Evolutionary conservation across 345 rosid genomes (phyloP), one percentile per base, ranked within the genome.

Genomic region (Eucalyptus pauciflora): DNA sequence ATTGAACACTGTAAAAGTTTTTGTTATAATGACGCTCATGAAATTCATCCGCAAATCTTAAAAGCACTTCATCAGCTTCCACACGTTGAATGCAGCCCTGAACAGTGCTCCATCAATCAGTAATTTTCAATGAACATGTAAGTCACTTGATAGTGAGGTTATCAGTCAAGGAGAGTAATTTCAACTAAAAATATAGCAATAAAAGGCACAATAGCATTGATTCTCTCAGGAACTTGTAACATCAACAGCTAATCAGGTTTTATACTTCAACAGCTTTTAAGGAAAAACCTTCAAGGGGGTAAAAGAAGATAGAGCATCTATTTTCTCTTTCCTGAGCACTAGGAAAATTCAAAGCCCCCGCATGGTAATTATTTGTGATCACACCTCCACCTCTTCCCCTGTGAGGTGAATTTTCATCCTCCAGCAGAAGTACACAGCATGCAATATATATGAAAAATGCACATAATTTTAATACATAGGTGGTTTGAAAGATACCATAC

Each of bases 61-160:
- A 90, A 49, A 86, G 87, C 48, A 94, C 94, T 93, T 95, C 95
- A 91, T 95, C 97, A 89, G 95, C 94, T 88, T 94, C 94, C 6
- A 95, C 93, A 4, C 92, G 91, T 81, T 92, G 88, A 69, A 95
- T 90, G 86, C 43, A 76, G 83, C 97, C 96, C 97, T 95, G 95
- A 88, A 52, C 86, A 76, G 29, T 67, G 64, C 43, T 69, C 54
- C 22, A 87, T 33, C 15, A 83, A 60, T 50, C 51, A 62, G 46
- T 90, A 67, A 90, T 85, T 80, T 50, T 52, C 20, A 24, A 67
- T 8, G 56, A 85, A 50, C 87, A 41, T 20, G 48, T 41, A 76
- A 76, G 48, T 41, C 85, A 76, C 48, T 41, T 25, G 4, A 76
- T 22, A 41, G 15, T 13, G 15, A 76, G 9, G 48, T 41, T 41